Evolutionary conservation across 1,284 basidiomycete genomes (phyloP).

Genomic region (Heliocybe sulcata): DNA sequence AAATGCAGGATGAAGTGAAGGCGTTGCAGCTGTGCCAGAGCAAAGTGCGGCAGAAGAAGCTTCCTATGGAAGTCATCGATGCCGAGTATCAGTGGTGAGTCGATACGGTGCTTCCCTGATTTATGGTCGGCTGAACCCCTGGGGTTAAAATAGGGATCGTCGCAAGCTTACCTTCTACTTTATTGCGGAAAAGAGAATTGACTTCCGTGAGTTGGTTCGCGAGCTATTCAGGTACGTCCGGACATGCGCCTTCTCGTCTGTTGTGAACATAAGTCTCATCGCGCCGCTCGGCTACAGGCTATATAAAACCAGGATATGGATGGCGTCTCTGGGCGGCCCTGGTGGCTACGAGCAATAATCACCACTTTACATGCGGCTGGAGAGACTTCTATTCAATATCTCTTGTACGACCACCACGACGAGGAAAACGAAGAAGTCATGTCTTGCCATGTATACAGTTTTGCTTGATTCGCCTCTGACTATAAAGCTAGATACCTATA

Average conservation of each 20-base stretch:
- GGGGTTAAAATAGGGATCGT: slow-evolving; percentile 62
- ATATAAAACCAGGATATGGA: slow-evolving; percentile 79
- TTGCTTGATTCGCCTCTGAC: neutral
- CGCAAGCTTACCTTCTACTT: slow-evolving; percentile 98
- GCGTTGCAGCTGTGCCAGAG: slow-evolving; percentile 87
- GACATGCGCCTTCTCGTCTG: neutral
- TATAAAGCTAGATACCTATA: neutral
- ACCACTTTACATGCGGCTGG: neutral
- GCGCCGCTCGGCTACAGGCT: slow-evolving; percentile 31
- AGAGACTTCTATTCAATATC: neutral
- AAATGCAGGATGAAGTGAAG: slow-evolving; percentile 88
- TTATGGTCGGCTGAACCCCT: slow-evolving; percentile 4
- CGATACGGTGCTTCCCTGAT: neutral
- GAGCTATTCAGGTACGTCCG: slow-evolving; percentile 75
- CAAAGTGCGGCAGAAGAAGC: slow-evolving; percentile 86
- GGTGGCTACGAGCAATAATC: slow-evolving; percentile 19
- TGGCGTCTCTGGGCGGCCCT: slow-evolving; percentile 49
- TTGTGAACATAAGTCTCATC: neutral
- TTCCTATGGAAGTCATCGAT: slow-evolving; percentile 97
- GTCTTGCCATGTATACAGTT: neutral
- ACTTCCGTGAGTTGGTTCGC: slow-evolving; percentile 93
- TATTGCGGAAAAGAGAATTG: slow-evolving; percentile 91
- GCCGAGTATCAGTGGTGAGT: slow-evolving; percentile 95
- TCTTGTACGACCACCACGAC: slow-evolving; percentile 1
- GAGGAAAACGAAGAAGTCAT: neutral